A percentile compares a stretch with the other conserved stretches of the same genome.
These are phyloP conservation scores for Pilatotrama ljubarskyi DNA, from an alignment of 768 basidiomycete species.

Conservation along the genomic window DNA sequence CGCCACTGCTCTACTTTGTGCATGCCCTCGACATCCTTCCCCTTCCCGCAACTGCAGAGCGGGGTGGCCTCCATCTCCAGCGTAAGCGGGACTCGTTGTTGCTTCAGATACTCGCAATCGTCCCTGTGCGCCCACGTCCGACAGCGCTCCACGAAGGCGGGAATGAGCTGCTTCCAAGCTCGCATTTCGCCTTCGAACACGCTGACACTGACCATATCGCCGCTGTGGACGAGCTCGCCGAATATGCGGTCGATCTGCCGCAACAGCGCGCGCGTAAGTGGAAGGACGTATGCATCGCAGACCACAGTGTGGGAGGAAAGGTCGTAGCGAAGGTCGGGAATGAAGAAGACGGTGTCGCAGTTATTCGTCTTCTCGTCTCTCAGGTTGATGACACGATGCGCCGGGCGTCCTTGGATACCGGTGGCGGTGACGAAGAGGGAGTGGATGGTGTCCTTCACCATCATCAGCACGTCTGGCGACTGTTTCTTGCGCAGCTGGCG, in stretches of 20 bases:
- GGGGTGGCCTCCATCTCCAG: conserved; percentile 39
- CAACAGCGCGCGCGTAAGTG: conserved; percentile 31
- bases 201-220: conserved; percentile 4
- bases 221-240: conserved; percentile 25
- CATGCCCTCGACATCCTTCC: conserved; percentile 45
- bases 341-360: conserved; percentile 45
- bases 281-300: conserved; percentile 42
- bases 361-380: conserved; percentile 20
- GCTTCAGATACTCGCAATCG: conserved; percentile 47
- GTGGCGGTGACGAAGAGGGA: conserved; percentile 29
- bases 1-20: conserved; percentile 36
- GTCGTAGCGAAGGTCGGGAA: conserved; percentile 49
- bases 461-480: conserved; percentile 30
- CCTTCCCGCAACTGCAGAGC: conserved; percentile 54
- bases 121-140: conserved; percentile 50
- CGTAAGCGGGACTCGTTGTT: conserved; percentile 39
- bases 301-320: conserved; percentile 3
- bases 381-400: conserved; percentile 25
- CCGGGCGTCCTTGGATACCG: conserved; percentile 28
- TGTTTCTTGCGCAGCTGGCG: conserved; percentile 26
- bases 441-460: conserved; percentile 37
- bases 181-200: conserved; percentile 35
- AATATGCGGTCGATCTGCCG: conserved; percentile 30
- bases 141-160: conserved; percentile 53
- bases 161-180: conserved; percentile 54